Base-by-base conservation (phyloP, 1,284 basidiomycete species). In the Albatrellus sp. region DNA sequence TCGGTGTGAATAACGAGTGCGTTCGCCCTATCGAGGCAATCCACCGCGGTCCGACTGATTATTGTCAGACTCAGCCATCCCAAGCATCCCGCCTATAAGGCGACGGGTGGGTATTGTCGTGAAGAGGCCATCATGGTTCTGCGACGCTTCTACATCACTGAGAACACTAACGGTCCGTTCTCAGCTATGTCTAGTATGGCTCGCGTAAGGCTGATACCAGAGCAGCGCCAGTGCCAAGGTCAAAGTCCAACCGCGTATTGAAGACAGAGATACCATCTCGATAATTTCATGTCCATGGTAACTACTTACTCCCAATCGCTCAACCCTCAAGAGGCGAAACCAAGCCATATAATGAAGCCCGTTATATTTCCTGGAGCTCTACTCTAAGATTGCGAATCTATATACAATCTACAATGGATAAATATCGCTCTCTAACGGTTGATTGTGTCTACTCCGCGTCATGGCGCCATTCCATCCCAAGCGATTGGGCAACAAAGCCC, bases 71-170 rank as follows among this genome's bases (percentile, higher is more conserved):
- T 84, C 19, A 50, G 57, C 29, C 82, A 90, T 58, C 80, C 86
- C 20, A 69, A 67, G 19, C 84, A 92, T 57, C 76, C 82, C 1
- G 60, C 78, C 0, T 97, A 92, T 62, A 65, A 67, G 39, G 90
- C 92, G 1, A 70, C 70, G 12, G 85, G 88, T 8, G 94, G 93
- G 1, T 92, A 86, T 58, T 72, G 77, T 49, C 73, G 93, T 31
- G 90, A 97, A 57, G 90, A 96, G 50, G 92, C 94, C 6, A 98
- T 98, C 58, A 85, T 98, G 80, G 73, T 96, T 35, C 67, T 98
- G 16, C 81, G 96, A 8, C 75, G 86, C 31, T 98, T 98, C 64
- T 98, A 98, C 64, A 76, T 98, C 55, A 93, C 90, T 0, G 91
- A 97, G 61, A 98, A 99, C 60, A 69, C 71, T 7, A 93, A 94